Base-by-base conservation (phyloP, 768 basidiomycete genomes). In the Hypholoma fasciculare region DNA sequence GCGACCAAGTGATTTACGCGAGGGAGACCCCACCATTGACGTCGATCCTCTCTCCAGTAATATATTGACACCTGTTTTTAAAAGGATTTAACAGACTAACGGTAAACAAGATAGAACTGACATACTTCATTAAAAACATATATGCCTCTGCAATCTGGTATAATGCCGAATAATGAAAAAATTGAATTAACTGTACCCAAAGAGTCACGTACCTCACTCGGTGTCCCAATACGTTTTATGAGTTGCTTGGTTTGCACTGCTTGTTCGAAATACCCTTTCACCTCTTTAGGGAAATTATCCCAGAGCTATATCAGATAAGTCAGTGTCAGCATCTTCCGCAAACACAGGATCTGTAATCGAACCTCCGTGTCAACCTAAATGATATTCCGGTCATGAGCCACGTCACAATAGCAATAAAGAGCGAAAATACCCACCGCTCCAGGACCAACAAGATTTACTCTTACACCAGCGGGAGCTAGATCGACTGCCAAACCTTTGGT, bases 51-150 rank as follows among this genome's bases (percentile, higher is more conserved):
- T 57, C 37, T 7, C 48, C 56, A 23, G 56, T 57, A 11, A 57
- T 50, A 30, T 49, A 57, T 27, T 36, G 23, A 30, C 56, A 57
- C 42, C 56, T 57, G 23, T 16, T 19, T 26, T 19, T 11, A 2
- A 34, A 9, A 34, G 2, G 6, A 34, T 34, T 34, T 34, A 34
- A 34, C 6, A 36, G 27, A 17, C 19, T 5, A 19, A 26, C 39
- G 16, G 13, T 36, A 26, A 7, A 44, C 46, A 9, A 5, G 4
- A 34, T 34, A 34, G 6, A 9, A 34, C 6, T 34, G 6, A 34
- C 30, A 9, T 23, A 57, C 56, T 57, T 57, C 56, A 57, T 57
- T 30, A 57, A 43, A 42, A 57, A 57, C 1, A 57, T 40, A 42
- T 57, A 57, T 7, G 56, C 56, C n/a, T 51, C 49, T 7, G 55